These are phyloP conservation scores for Trichophyton benhamiae DNA, from an alignment of 2,329 filamentous ascomycete species.

Conservation along the genomic window DNA sequence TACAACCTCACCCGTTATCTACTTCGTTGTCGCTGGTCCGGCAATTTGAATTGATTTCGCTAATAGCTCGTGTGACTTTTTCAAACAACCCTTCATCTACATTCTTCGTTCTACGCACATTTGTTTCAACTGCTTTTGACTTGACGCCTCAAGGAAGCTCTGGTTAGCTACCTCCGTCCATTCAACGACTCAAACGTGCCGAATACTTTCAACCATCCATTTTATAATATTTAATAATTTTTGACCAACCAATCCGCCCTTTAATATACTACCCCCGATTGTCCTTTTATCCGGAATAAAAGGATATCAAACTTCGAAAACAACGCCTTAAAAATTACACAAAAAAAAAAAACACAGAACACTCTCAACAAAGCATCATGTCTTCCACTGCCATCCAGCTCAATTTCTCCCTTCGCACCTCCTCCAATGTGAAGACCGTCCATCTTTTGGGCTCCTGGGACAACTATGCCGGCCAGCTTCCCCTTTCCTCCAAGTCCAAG, in stretches of 20 bases:
- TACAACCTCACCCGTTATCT: conserved; percentile 6
- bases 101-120: neutral
- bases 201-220: neutral
- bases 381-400: conserved; percentile 81
- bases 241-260: neutral
- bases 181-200: conserved; percentile 1
- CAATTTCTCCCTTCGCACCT: conserved; percentile 91
- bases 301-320: neutral
- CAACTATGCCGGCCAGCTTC: conserved; percentile 87
- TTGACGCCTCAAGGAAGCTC: conserved; percentile 7
- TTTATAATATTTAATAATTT: conserved; percentile 5
- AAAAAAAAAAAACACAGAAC: conserved; percentile 1
- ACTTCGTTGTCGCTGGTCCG: conserved; percentile 14
- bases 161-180: conserved; percentile 4
- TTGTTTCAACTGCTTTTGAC: neutral
- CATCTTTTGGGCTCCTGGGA: conserved; percentile 98
- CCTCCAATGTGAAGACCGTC: conserved; percentile 90
- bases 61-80: conserved; percentile 13
- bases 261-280: neutral
- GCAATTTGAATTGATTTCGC: conserved; percentile 8
- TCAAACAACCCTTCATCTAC: conserved; percentile 1
- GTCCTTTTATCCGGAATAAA: conserved; percentile 2
- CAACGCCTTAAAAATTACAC: neutral
- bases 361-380: neutral
- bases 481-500: conserved; percentile 73